Percentiles rank a stretch among this genome's conserved stretches.
Evolutionary conservation across 2,329 filamentous ascomycete species (phyloP).

Genomic region (Coleophoma crateriformis): DNA sequence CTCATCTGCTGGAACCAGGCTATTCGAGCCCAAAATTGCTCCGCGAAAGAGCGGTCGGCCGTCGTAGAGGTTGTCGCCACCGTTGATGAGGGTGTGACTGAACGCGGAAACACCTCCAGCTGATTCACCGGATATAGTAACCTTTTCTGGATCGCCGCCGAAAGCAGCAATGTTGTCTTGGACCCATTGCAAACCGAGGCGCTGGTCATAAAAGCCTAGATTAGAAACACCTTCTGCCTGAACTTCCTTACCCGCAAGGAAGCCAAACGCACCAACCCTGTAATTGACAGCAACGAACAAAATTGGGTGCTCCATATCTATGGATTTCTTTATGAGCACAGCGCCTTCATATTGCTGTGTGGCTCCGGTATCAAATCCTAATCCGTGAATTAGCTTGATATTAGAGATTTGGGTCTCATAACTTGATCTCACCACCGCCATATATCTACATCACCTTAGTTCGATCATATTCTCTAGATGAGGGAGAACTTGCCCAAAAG

Average conservation of each 20-base stretch:
- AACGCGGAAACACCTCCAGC: constrained; percentile 69
- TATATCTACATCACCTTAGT: no score
- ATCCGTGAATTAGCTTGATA: constrained; percentile 49
- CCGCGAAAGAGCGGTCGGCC: constrained; percentile 69
- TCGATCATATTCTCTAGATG: no score
- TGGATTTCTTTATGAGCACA: not conserved
- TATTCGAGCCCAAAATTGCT: constrained; percentile 73
- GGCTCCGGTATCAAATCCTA: constrained; percentile 53
- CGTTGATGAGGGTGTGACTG: constrained; percentile 70
- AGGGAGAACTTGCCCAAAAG: constrained; percentile 50
- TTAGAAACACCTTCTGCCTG: constrained; percentile 63
- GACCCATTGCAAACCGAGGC: constrained; percentile 69
- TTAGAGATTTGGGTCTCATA: no score
- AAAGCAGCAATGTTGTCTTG: constrained; percentile 73
- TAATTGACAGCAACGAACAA: constrained; percentile 35
- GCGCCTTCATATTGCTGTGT: constrained; percentile 37
- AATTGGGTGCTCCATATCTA: not conserved
- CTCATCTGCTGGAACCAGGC: constrained; percentile 52
- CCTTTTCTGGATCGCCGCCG: constrained; percentile 70
- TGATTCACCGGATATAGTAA: constrained; percentile 71
- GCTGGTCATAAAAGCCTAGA: constrained; percentile 67
- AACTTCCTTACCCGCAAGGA: constrained; percentile 64
- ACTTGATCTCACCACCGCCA: no score
- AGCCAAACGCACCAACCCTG: constrained; percentile 68
- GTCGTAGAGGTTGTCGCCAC: constrained; percentile 69